Base-by-base conservation (phyloP, 805 yeast genomes). In the Pichia californica region DNA sequence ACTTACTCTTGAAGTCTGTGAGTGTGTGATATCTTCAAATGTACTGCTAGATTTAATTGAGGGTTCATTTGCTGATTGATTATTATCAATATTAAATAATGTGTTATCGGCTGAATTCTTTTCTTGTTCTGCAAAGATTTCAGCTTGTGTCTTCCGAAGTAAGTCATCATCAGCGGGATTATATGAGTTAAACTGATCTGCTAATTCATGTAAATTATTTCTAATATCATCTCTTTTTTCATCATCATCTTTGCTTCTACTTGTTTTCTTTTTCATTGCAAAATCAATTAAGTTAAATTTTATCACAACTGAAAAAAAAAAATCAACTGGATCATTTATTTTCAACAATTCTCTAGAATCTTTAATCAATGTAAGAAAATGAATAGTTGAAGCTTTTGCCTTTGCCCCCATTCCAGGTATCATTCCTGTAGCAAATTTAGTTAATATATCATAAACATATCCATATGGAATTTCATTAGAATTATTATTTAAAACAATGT, bases 361-460 rank as follows among this genome's bases (percentile, higher is more conserved):
- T 10, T 52, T 50, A 13, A 73, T 48, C 7, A 64, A 46, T 1
- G 46, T 43, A 15, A 70, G 27, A 36, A 66, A 68, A 3, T 45
- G 44, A 3, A 34, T 48, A 3, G 74, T 49, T 2, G 59, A 58
- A 16, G 45, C 47, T 9, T 37, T 41, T 2, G 51, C 59, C 23
- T 54, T 52, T 3, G 46, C 10, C 3, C 52, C 39, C 14, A 49
- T 42, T 5, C 58, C 45, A 2, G 55, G 52, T 29, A 39, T 46
- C 14, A 38, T 42, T 18, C 40, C 49, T 15, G 36, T 27, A 7
- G 42, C 49, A 26, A 56, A 45, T 5, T 39, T 36, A 53, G 35
- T 16, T 35, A 34, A 16, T 37, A 47, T 15, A 48, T 46, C 27
- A 43, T 49, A 14, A 44, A 18, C 40, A n/a, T 16, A 6, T 14